Evolutionary conservation across 805 yeast species (phyloP).

Genomic region (Blastobotrys robertii): DNA sequence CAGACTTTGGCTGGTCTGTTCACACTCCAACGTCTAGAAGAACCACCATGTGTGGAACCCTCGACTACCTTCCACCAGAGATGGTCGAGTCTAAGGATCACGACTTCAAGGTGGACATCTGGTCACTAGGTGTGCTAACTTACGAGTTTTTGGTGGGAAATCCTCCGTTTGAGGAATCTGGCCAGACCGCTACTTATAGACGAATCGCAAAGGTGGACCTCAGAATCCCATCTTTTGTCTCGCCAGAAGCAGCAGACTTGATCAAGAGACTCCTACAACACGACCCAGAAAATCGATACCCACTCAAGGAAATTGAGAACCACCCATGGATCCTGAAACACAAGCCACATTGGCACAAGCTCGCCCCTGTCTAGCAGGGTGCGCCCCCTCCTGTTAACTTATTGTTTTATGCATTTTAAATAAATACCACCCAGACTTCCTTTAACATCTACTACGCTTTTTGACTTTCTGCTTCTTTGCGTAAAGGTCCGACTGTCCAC

Average conservation of each 20-base stretch:
- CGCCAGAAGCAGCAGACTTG: conserved; percentile 68
- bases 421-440: neutral
- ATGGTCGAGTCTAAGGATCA: conserved; percentile 79
- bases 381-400: neutral
- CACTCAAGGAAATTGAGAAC: conserved; percentile 46
- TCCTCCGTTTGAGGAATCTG: conserved; percentile 89
- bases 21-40: conserved; percentile 51
- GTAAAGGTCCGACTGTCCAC: neutral
- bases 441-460: neutral
- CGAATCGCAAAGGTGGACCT: conserved; percentile 73
- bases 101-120: conserved; percentile 69
- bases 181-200: conserved; percentile 61
- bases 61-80: conserved; percentile 93
- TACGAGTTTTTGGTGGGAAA: conserved; percentile 80
- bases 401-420: conserved; percentile 5
- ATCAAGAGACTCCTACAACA: conserved; percentile 53
- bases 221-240: conserved; percentile 58
- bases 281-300: conserved; percentile 57
- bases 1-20: conserved; percentile 97
- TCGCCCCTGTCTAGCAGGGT: too few relatives aligned
- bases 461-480: conserved; percentile 1
- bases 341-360: conserved; percentile 44
- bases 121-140: conserved; percentile 86
- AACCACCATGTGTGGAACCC: conserved; percentile 86
- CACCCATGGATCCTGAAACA: conserved; percentile 84